A percentile compares a stretch with the other conserved stretches of the same genome.
Evolutionary conservation across 1,284 basidiomycete species (phyloP).

Genomic region (Sporisorium iseilematis-ciliati): DNA sequence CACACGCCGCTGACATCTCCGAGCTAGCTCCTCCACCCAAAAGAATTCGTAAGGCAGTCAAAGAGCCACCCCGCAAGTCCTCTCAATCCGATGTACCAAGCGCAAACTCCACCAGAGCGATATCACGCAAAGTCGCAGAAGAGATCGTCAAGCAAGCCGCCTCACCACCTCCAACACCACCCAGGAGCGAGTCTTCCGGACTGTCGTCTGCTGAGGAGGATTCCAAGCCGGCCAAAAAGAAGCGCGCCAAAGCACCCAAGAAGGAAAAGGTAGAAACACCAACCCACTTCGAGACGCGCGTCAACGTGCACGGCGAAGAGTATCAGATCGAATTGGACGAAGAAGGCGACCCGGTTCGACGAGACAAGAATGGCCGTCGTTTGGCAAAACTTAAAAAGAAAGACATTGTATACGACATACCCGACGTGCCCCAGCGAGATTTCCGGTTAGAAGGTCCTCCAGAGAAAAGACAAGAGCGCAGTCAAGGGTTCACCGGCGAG

Average conservation of each 20-base stretch:
- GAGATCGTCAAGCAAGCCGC: conserved; percentile 21
- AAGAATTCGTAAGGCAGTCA: conserved; percentile 14
- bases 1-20: not conserved
- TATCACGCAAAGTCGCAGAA: conserved; percentile 24
- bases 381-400: conserved; percentile 74
- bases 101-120: conserved; percentile 8
- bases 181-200: conserved; percentile 20
- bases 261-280: conserved; percentile 39
- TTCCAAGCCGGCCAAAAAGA: conserved; percentile 18
- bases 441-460: conserved; percentile 54
- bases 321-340: conserved; percentile 52
- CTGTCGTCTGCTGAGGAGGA: conserved; percentile 24
- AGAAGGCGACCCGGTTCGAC: conserved; percentile 59
- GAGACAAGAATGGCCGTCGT: conserved; percentile 70
- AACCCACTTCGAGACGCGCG: conserved; percentile 39
- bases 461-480: conserved; percentile 37
- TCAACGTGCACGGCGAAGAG: conserved; percentile 49
- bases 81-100: not conserved
- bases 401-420: conserved; percentile 78
- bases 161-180: conserved; percentile 25
- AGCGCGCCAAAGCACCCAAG: conserved; percentile 29
- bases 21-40: conserved; percentile 20
- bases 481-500: conserved; percentile 45
- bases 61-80: conserved; percentile 4
- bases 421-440: conserved; percentile 70